phyloP scores from a whole-genome alignment of 116 monocot species.

The Papilionanthe hybrid region DNA sequence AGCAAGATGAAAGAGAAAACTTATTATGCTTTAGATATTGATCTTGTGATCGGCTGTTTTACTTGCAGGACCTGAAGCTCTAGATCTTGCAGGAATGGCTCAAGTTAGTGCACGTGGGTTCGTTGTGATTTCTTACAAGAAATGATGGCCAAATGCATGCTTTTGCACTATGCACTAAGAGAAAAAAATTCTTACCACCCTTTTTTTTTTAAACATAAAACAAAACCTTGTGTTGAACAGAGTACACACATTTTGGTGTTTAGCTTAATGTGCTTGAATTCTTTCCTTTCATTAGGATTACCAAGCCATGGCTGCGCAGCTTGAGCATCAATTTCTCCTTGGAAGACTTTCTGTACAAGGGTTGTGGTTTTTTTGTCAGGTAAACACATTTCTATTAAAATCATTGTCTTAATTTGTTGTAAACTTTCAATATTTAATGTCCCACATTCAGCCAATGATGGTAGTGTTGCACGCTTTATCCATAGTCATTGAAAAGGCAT shows the following conservation, averaged over 20 bases:
- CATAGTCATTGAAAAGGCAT: constrained; percentile 77
- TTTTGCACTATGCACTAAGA: constrained; percentile 94
- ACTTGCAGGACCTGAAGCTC: constrained; percentile 39
- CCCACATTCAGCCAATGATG: constrained; percentile 74
- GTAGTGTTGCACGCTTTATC: constrained; percentile 80
- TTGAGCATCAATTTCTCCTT: too few species aligned
- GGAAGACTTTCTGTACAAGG: constrained; percentile 92
- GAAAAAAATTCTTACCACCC: too few species aligned
- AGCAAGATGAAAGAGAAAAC: too few species aligned
- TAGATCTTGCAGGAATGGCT: constrained; percentile 10
- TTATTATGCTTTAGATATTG: too few species aligned
- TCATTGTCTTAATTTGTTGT: background rate
- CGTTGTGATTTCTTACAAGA: constrained; percentile 13
- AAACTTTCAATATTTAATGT: constrained; percentile 6
- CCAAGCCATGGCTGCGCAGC: too few species aligned
- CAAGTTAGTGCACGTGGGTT: background rate
- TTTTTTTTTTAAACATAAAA: too few species aligned
- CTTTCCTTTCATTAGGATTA: too few species aligned
- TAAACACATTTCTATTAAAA: constrained; percentile 11
- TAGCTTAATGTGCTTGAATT: too few species aligned
- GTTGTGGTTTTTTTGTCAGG: constrained; percentile 98
- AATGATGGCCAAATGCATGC: constrained; percentile 5
- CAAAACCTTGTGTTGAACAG: too few species aligned
- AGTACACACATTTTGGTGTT: too few species aligned
- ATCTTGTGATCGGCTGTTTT: too few species aligned